phyloP scores from a whole-genome alignment of 768 basidiomycete species.

The Boletus sensibilis region DNA sequence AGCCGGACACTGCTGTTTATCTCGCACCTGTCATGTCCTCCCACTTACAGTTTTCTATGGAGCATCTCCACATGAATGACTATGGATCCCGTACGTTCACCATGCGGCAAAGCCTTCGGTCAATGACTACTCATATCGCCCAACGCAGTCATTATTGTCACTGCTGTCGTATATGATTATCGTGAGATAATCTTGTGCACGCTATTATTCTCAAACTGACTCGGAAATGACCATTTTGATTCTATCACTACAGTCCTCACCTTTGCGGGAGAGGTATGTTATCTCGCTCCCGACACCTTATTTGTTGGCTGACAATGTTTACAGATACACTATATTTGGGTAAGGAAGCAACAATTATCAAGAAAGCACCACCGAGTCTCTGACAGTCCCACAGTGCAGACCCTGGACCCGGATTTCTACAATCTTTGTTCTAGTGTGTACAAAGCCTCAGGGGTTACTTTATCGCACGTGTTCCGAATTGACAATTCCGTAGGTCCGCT shows the following conservation, averaged over 20 bases:
- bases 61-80: background rate
- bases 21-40: background rate
- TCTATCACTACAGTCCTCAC: constrained; percentile 2
- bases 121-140: background rate
- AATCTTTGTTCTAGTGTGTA: background rate
- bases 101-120: background rate
- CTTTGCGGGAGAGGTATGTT: constrained; percentile 3
- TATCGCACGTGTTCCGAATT: background rate
- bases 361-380: no score
- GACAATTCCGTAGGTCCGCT: background rate
- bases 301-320: background rate
- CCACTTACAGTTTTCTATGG: background rate
- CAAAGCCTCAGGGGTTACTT: no score
- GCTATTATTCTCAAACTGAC: no score
- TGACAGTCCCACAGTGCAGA: background rate
- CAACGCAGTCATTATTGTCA: background rate
- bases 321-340: constrained; percentile 16
- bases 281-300: no score
- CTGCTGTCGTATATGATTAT: constrained; percentile 7
- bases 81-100: background rate
- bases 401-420: constrained; percentile 6
- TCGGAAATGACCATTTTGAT: background rate
- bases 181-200: background rate
- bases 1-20: background rate
- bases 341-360: background rate